phyloP scores from a whole-genome alignment of 345 rosid species.

The Microthlaspi erraticum region DNA sequence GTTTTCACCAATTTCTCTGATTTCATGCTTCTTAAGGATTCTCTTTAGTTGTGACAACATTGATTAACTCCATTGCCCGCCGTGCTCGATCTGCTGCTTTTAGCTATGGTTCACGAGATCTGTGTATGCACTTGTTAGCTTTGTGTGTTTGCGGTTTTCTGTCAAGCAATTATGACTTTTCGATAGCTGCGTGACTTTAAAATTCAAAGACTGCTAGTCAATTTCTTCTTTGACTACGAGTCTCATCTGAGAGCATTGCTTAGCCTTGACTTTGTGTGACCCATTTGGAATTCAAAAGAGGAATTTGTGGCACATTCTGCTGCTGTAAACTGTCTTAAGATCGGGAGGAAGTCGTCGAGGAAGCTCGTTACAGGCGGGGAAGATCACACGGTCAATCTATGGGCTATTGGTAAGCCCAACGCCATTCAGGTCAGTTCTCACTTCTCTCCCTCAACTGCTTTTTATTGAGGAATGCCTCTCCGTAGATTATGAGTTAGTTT shows the following conservation, averaged over 20 bases:
- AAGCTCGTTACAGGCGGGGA: constrained; percentile 98
- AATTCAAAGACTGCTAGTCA: background rate
- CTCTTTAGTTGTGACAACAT: background rate
- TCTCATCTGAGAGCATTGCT: constrained; percentile 21
- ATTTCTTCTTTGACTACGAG: background rate
- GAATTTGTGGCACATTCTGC: constrained; percentile 99
- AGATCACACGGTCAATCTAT: constrained; percentile 96
- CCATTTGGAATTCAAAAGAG: constrained; percentile 56
- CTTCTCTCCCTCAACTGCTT: constrained; percentile 15
- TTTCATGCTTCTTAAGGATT: constrained; percentile 15
- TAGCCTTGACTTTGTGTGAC: constrained; percentile 55
- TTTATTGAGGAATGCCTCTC: background rate
- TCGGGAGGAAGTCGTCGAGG: constrained; percentile 96
- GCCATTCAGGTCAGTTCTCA: constrained; percentile 81
- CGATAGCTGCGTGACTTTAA: background rate
- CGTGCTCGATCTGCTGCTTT: constrained; percentile 34
- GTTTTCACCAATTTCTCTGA: constrained; percentile 7
- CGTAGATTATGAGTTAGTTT: constrained; percentile 3
- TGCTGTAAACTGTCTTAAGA: constrained; percentile 90
- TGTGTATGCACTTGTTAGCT: constrained; percentile 12
- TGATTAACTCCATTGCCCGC: background rate
- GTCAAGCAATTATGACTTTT: constrained; percentile 11
- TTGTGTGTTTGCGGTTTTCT: background rate
- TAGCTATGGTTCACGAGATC: constrained; percentile 40
- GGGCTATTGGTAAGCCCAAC: constrained; percentile 99